These are phyloP conservation scores for Fraxinus cuspidata DNA, from an alignment of 257 asterid species.

Conservation along the genomic window DNA sequence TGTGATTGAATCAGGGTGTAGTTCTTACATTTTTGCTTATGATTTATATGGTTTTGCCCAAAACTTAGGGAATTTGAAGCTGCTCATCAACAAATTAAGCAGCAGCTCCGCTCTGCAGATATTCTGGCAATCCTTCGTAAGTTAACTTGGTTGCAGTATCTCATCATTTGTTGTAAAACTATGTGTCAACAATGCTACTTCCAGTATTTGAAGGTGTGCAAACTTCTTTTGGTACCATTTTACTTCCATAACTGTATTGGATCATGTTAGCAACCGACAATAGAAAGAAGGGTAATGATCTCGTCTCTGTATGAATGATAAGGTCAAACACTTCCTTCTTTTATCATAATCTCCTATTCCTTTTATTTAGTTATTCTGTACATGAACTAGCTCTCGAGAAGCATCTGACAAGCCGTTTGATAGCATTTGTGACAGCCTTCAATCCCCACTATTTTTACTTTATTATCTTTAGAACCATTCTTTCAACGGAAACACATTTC, in stretches of 20 bases:
- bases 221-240: constrained; percentile 16
- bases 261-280: background rate
- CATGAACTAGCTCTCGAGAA: background rate
- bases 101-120: constrained; percentile 57
- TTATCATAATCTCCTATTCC: background rate
- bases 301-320: background rate
- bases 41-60: constrained; percentile 18
- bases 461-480: background rate
- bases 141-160: constrained; percentile 39
- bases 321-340: constrained; percentile 10
- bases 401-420: background rate
- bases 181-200: background rate
- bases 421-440: background rate
- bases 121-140: constrained; percentile 72
- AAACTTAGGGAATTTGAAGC: constrained; percentile 84
- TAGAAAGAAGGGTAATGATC: background rate
- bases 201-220: background rate
- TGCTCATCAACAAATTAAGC: constrained; percentile 59
- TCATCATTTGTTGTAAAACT: constrained; percentile 16
- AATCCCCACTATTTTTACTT: background rate
- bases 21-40: constrained; percentile 11
- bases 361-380: constrained; percentile 2
- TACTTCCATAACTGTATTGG: constrained; percentile 8
- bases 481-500: constrained; percentile 8
- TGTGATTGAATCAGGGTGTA: constrained; percentile 7